These are phyloP conservation scores for Colletotrichum cuscutae DNA, from an alignment of 2,329 filamentous ascomycete species.

Conservation along the genomic window DNA sequence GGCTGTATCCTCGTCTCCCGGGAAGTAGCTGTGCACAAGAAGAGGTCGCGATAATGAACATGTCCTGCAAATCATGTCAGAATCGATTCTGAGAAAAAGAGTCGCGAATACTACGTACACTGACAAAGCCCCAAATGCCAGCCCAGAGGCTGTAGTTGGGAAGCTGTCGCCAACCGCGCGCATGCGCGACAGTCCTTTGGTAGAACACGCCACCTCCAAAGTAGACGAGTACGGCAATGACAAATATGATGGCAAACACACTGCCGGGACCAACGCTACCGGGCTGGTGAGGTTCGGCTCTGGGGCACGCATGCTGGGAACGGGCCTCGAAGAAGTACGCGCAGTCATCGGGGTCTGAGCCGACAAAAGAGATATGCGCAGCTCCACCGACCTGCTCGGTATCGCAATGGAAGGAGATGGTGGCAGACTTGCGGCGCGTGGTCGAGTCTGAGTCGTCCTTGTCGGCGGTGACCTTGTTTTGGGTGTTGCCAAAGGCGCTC, in stretches of 20 bases:
- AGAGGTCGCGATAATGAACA: conserved; percentile 75
- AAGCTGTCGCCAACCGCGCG: conserved; percentile 92
- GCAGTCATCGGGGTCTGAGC: conserved; percentile 86
- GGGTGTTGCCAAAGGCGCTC: conserved; percentile 37
- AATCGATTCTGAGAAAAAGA: conserved; percentile 36
- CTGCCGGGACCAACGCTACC: conserved; percentile 76
- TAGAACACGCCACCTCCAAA: conserved; percentile 94
- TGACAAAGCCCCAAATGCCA: conserved; percentile 84
- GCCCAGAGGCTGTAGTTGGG: conserved; percentile 96
- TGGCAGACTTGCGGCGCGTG: conserved; percentile 76
- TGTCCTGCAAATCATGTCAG: conserved; percentile 57
- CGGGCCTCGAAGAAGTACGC: conserved; percentile 96
- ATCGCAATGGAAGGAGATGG: conserved; percentile 95
- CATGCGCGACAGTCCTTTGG: conserved; percentile 92
- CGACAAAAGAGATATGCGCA: conserved; percentile 84
- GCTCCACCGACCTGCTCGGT: conserved; percentile 76
- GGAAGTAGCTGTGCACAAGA: conserved; percentile 76
- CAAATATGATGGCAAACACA: conserved; percentile 88
- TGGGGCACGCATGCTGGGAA: conserved; percentile 81
- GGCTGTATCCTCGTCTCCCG: conserved; percentile 72
- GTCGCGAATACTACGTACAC: conserved; percentile 60
- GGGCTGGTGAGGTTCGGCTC: conserved; percentile 75
- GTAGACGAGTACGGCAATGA: conserved; percentile 84
- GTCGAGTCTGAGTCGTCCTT: conserved; percentile 47
- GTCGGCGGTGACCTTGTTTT: conserved; percentile 41